These are phyloP conservation scores for Tricholoma sp. DNA, from an alignment of 768 basidiomycete species.

Conservation along the genomic window DNA sequence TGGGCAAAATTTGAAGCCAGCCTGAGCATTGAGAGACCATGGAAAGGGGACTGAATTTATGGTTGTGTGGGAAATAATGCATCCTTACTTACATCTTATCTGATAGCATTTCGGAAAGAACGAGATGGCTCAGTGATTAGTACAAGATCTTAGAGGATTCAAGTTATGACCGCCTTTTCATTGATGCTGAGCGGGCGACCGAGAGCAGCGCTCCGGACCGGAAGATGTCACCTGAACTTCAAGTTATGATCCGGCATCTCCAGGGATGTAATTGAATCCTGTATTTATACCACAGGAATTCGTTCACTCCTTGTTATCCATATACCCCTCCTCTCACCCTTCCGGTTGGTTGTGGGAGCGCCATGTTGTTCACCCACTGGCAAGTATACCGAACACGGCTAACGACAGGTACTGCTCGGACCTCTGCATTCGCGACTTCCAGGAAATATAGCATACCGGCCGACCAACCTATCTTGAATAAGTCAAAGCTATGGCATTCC, in stretches of 20 bases:
- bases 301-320: neutral
- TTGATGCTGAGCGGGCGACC: neutral
- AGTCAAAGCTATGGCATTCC: constrained; percentile 73
- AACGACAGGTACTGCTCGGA: constrained; percentile 13
- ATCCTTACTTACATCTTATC: too few species aligned
- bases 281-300: neutral
- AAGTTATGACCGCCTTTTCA: too few species aligned
- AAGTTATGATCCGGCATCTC: neutral
- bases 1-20: constrained; percentile 15
- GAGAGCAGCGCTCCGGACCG: neutral
- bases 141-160: too few species aligned
- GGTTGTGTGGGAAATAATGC: neutral
- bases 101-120: too few species aligned
- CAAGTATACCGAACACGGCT: constrained; percentile 20
- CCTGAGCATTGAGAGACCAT: constrained; percentile 21
- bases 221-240: neutral
- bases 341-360: neutral
- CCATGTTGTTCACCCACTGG: constrained; percentile 9
- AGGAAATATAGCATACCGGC: constrained; percentile 31
- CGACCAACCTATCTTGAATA: constrained; percentile 27
- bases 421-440: constrained; percentile 14
- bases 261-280: too few species aligned
- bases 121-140: too few species aligned
- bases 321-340: neutral
- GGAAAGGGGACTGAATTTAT: constrained; percentile 7